Percentiles rank a stretch among this genome's conserved stretches.
These are phyloP conservation scores for Auriscalpium orientale DNA, from an alignment of 768 basidiomycete species.

Conservation along the genomic window DNA sequence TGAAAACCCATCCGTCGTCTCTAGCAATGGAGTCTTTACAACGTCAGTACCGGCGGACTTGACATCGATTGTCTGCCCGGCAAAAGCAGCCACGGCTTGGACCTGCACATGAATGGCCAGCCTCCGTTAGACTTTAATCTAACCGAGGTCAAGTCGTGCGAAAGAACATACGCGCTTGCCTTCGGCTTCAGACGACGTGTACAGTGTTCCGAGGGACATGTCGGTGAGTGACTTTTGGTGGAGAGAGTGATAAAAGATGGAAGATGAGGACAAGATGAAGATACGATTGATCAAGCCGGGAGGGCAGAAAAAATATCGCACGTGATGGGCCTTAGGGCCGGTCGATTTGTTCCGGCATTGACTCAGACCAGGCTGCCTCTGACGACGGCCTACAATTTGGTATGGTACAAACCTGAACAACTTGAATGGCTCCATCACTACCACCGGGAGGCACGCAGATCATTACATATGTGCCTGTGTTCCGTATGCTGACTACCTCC, in stretches of 20 bases:
- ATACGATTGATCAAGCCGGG: constrained; percentile 6
- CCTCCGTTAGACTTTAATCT: not conserved
- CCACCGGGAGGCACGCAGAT: too few species aligned
- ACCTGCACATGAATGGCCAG: constrained; percentile 25
- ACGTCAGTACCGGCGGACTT: constrained; percentile 49
- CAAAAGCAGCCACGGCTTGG: constrained; percentile 51
- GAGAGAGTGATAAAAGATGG: constrained; percentile 14
- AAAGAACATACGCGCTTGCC: constrained; percentile 43
- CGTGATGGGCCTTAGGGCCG: not conserved
- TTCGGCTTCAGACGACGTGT: constrained; percentile 32
- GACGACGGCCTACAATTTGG: too few species aligned
- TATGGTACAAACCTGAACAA: too few species aligned
- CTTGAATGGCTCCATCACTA: too few species aligned
- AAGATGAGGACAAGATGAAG: constrained; percentile 18
- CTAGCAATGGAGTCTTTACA: constrained; percentile 82
- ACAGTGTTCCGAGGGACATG: constrained; percentile 63
- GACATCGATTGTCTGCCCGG: constrained; percentile 48
- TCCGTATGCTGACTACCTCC: not conserved
- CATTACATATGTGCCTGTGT: too few species aligned
- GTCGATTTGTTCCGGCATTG: not conserved
- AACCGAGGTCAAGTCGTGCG: not conserved
- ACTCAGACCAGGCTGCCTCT: too few species aligned
- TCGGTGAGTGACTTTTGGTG: constrained; percentile 14
- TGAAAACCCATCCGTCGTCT: constrained; percentile 67
- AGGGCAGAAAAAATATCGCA: too few species aligned